Conservation (phyloP, 148 eudicot genomes). For the Talinum fruticosum region DNA sequence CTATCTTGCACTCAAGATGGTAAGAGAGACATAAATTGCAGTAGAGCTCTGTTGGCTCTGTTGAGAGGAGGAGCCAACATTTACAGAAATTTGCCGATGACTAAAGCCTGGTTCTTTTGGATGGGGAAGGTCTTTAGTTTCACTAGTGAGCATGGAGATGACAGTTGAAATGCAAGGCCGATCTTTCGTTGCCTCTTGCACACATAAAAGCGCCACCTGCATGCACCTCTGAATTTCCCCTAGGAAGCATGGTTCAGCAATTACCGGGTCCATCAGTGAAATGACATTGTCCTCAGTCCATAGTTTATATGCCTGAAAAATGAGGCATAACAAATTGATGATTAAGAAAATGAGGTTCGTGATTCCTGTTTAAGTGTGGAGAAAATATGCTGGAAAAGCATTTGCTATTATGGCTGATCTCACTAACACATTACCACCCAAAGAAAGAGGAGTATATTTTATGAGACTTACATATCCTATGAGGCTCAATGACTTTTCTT, state of each 20-base stretch:
- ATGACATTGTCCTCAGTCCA: constrained; percentile 6
- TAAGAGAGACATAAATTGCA: neutral
- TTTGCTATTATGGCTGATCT: no score
- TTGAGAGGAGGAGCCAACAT: neutral
- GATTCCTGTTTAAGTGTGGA: neutral
- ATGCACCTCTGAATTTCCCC: constrained; percentile 21
- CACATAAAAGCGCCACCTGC: constrained; percentile 23
- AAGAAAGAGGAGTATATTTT: neutral
- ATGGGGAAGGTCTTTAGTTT: constrained; percentile 6
- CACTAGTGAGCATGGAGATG: constrained; percentile 21
- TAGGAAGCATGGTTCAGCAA: neutral
- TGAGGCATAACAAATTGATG: neutral
- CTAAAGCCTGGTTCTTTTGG: constrained; percentile 16
- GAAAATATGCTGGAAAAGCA: no score
- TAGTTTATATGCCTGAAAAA: neutral
- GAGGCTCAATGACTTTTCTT: constrained; percentile 6
- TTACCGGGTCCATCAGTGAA: neutral
- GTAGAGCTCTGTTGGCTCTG: constrained; percentile 9
- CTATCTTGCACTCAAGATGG: constrained; percentile 15
- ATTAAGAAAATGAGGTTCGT: neutral
- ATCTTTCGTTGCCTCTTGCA: constrained; percentile 18
- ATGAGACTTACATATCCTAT: constrained; percentile 11
- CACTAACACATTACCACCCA: no score
- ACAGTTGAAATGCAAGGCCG: constrained; percentile 23
- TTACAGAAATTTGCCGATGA: neutral